phyloP scores from a whole-genome alignment of 768 basidiomycete species.

The Trametes cingulata region DNA sequence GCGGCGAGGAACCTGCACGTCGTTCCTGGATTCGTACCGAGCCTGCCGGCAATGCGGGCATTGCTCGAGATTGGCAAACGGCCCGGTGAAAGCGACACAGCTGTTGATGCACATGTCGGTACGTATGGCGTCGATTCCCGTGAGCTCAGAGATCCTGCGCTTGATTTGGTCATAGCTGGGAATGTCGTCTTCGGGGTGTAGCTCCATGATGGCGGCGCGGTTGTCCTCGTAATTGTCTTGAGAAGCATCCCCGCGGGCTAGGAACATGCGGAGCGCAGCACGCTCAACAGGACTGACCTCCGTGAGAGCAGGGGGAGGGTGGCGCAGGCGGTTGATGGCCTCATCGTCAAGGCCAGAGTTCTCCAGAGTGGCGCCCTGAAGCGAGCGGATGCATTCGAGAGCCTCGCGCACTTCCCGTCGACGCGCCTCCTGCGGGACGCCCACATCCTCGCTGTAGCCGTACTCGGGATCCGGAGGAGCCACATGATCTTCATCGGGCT shows the following conservation, averaged over 20 bases:
- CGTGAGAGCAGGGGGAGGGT: not conserved
- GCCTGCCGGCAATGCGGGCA: not conserved
- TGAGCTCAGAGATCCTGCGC: slow-evolving; percentile 30
- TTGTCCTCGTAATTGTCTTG: not conserved
- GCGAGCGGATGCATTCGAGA: not conserved
- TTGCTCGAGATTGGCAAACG: not conserved
- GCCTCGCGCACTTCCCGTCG: not conserved
- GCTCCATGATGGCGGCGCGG: not conserved
- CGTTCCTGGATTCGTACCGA: not conserved
- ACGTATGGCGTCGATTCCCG: not conserved
- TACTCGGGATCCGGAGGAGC: no score
- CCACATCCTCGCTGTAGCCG: not conserved
- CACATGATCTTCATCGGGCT: no score
- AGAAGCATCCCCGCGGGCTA: not conserved
- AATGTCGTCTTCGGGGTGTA: not conserved
- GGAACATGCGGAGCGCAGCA: not conserved
- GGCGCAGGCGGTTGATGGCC: not conserved
- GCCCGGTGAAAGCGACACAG: not conserved
- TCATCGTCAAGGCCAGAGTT: not conserved
- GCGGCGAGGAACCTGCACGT: slow-evolving; percentile 26
- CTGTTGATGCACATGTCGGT: not conserved
- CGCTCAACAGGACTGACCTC: not conserved
- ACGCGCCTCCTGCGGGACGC: not conserved
- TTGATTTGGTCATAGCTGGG: slow-evolving; percentile 36
- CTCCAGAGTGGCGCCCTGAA: not conserved